Percentiles rank a stretch among this genome's conserved stretches.
Conservation (phyloP, 306 rosid genomes). For the Prunus campanulata region DNA sequence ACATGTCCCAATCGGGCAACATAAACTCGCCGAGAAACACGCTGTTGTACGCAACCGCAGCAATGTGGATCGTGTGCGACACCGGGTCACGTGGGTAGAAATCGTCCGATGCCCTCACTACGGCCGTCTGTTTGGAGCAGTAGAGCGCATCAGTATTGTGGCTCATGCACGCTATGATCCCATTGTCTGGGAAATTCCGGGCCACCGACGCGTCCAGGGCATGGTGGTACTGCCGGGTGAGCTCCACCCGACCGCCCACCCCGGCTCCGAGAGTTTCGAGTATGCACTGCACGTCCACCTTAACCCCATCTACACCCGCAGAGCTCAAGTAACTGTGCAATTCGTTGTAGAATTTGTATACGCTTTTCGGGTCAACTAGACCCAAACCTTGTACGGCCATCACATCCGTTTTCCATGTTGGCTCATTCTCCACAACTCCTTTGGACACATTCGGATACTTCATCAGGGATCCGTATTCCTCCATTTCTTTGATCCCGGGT, state of each 20-base stretch:
- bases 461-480: constrained; percentile 54
- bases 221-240: constrained; percentile 73
- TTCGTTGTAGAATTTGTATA: constrained; percentile 59
- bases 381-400: constrained; percentile 75
- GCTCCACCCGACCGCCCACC: constrained; percentile 79
- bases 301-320: constrained; percentile 88
- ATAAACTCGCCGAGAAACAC: constrained; percentile 91
- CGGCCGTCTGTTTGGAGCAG: constrained; percentile 74
- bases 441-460: constrained; percentile 49
- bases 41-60: constrained; percentile 80
- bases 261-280: constrained; percentile 82
- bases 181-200: constrained; percentile 74
- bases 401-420: constrained; percentile 60
- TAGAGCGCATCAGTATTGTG: constrained; percentile 89
- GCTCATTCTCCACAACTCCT: constrained; percentile 76
- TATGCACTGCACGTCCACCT: constrained; percentile 90
- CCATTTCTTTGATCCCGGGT: constrained; percentile 66
- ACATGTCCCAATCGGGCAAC: constrained; percentile 98
- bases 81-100: constrained; percentile 80
- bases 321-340: constrained; percentile 67
- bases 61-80: constrained; percentile 87
- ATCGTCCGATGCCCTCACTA: constrained; percentile 87
- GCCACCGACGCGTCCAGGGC: constrained; percentile 84
- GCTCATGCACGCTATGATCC: constrained; percentile 92
- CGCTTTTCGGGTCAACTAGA: constrained; percentile 59